These are phyloP conservation scores for Olyra latifolia DNA, from an alignment of 176 grass and related monocot species.

Conservation along the genomic window DNA sequence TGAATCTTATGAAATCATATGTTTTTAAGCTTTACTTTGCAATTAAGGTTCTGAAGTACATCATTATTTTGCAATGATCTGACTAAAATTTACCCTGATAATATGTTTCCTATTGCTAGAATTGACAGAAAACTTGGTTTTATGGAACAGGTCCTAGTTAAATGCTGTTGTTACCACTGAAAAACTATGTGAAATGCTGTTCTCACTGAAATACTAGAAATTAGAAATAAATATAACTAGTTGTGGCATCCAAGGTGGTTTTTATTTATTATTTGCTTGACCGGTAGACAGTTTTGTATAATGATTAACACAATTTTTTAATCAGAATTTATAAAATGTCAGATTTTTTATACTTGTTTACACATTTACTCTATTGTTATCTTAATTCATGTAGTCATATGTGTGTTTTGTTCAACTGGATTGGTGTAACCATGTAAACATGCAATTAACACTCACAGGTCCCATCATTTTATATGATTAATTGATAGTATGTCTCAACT, in stretches of 20 bases:
- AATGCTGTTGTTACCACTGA: too few relatives aligned
- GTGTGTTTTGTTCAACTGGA: background rate
- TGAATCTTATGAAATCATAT: background rate
- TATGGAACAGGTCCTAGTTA: background rate
- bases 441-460: background rate
- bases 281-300: background rate
- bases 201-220: background rate
- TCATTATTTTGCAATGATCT: background rate
- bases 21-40: constrained; percentile 7
- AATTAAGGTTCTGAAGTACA: background rate
- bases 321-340: background rate
- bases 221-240: background rate
- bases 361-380: background rate
- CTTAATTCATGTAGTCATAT: background rate
- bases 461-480: background rate
- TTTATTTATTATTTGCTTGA: background rate
- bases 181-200: too few relatives aligned
- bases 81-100: background rate
- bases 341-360: background rate
- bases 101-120: background rate
- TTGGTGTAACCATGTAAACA: background rate
- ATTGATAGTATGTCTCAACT: background rate
- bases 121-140: background rate
- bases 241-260: background rate
- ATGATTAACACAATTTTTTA: background rate